These are phyloP conservation scores for Lentinula lateritia DNA, from an alignment of 768 basidiomycete genomes.

Conservation along the genomic window DNA sequence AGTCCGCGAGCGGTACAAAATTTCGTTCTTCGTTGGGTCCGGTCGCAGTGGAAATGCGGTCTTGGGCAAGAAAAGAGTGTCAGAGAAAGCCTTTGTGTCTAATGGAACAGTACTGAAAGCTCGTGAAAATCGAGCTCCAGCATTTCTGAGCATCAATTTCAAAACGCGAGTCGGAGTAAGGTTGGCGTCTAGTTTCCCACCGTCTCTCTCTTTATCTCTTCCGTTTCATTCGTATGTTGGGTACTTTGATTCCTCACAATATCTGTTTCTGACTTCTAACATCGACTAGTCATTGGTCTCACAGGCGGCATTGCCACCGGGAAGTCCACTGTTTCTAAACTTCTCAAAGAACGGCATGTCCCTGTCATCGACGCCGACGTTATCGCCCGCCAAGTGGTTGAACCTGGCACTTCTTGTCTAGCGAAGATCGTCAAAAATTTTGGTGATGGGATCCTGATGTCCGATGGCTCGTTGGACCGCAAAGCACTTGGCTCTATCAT, in stretches of 20 bases:
- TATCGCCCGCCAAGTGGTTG: conserved; percentile 80
- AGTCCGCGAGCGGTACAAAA: conserved; percentile 52
- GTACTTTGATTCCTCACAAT: not conserved
- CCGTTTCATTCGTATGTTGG: not conserved
- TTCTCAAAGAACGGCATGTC: conserved; percentile 60
- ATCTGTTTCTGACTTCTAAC: not conserved
- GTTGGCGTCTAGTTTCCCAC: not conserved
- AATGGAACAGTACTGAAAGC: conserved; percentile 1
- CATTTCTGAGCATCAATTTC: not conserved
- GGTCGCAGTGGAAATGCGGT: conserved; percentile 74
- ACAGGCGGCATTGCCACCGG: conserved; percentile 97
- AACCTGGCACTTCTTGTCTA: conserved; percentile 76
- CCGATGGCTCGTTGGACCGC: conserved; percentile 74
- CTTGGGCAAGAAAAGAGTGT: conserved; percentile 76
- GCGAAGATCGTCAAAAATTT: conserved; percentile 63
- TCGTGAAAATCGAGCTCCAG: not conserved
- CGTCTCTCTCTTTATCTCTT: not conserved
- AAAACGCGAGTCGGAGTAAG: no score
- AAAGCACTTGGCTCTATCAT: conserved; percentile 79
- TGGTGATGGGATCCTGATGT: conserved; percentile 59
- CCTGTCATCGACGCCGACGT: conserved; percentile 94
- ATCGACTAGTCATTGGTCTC: conserved; percentile 73
- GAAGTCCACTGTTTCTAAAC: conserved; percentile 85
- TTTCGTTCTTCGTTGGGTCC: conserved; percentile 59
- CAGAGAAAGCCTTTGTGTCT: conserved; percentile 24